phyloP scores from a whole-genome alignment of 306 rosid species.

The Quercus berberidifolia region DNA sequence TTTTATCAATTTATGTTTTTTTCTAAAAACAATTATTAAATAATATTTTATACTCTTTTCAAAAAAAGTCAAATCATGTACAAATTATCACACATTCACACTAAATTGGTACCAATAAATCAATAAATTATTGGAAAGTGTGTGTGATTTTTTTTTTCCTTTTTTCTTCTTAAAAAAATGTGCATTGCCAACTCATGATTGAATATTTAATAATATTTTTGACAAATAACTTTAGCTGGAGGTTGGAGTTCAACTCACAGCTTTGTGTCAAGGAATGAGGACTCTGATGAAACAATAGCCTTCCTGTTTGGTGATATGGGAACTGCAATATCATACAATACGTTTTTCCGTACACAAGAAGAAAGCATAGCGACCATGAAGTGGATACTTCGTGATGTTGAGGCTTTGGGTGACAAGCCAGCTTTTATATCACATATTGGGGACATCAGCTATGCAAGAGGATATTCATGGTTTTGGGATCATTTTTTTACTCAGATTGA shows the following conservation, averaged over 20 bases:
- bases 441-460: conserved; percentile 92
- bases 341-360: conserved; percentile 71
- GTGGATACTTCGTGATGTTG: conserved; percentile 87
- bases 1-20: no score
- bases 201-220: no score
- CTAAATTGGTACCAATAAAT: no score
- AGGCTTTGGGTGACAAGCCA: conserved; percentile 78
- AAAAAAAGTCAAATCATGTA: no score
- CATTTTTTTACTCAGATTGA: conserved; percentile 72
- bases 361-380: conserved; percentile 80
- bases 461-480: conserved; percentile 90
- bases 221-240: neutral
- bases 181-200: no score
- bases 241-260: conserved; percentile 79
- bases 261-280: conserved; percentile 45
- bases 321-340: conserved; percentile 61
- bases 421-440: conserved; percentile 89
- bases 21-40: no score
- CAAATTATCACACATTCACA: no score
- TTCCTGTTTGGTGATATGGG: conserved; percentile 97
- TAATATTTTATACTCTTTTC: no score
- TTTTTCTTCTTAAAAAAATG: no score
- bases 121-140: no score
- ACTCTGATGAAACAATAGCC: conserved; percentile 40
- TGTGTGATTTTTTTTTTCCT: no score